Base-by-base conservation (phyloP, 1,139 yeast genomes). In the Candida sp. region DNA sequence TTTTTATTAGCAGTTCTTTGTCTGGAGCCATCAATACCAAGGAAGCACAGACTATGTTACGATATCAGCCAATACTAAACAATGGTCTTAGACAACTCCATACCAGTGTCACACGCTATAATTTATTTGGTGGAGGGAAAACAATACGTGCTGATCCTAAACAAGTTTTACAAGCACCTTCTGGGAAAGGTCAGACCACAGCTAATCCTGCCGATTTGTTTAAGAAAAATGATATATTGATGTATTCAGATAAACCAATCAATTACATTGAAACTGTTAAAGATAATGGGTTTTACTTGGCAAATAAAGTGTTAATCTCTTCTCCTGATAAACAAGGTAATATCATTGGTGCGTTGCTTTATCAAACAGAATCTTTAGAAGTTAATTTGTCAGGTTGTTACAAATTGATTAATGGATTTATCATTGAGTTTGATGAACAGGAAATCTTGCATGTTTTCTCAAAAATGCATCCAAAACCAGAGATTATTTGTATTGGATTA, bases 391-490 rank as follows among this genome's bases (percentile, higher is more conserved):
- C 69, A 21, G 55, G 55, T 45, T 63, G 57, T 12, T 73, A 69
- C 3, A 68, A 61, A 47, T 56, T 63, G 32, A 52, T 76, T n/a
- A 71, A 71, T 45, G 75, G 75, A 4, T 72, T 74, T 48, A 61
- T 74, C 25, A 69, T 77, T 11, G 75, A 72, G 21, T 71, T 78
- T 47, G 56, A 61, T 39, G 63, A 63, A 6, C 33, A 47, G 6
- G 56, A 61, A 37, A 60, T 78, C 0, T 63, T 84, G 21, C 71
- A 75, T 8, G 58, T 84, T 2, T 73, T 87, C 43, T 70, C 71
- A 35, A 68, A 81, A 8, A 64, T 84, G 1, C 82, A 83, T 57
- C 96, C 96, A 1, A 83, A 83, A 53, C 96, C 96, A 0, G 95
- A 87, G 56, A 68, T 87, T 34, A 56, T 86, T 41, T 83, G 86